Evolutionary conservation across 2,329 filamentous ascomycete genomes (phyloP).

Genomic region (Fusarium metavorans): DNA sequence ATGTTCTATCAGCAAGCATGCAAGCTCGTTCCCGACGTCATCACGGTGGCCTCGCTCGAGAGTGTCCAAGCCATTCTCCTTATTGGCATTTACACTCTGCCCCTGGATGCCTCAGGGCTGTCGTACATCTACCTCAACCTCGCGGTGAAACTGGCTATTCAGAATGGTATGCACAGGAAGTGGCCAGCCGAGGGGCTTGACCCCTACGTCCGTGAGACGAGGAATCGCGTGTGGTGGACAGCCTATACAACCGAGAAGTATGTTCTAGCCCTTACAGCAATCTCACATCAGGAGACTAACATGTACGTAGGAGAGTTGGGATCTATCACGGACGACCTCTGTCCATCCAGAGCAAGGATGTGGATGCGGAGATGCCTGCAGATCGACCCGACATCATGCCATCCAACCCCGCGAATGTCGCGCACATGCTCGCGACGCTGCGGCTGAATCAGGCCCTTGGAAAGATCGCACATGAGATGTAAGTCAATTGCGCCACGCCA

Average conservation of each 20-base stretch:
- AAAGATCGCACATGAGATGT: constrained; percentile 56
- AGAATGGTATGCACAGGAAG: constrained; percentile 70
- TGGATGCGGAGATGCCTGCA: constrained; percentile 65
- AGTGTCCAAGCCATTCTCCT: constrained; percentile 69
- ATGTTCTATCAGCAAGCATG: constrained; percentile 69
- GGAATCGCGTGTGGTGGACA: constrained; percentile 70
- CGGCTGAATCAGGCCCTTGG: constrained; percentile 52
- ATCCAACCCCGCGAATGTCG: constrained; percentile 56
- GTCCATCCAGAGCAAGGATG: constrained; percentile 64
- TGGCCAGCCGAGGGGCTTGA: constrained; percentile 61
- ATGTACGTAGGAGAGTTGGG: constrained; percentile 59
- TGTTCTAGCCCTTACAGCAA: constrained; percentile 12
- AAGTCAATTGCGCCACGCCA: constrained; percentile 17
- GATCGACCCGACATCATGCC: constrained; percentile 59
- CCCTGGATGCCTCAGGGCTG: constrained; percentile 67
- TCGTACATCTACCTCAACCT: constrained; percentile 69
- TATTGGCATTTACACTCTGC: constrained; percentile 66
- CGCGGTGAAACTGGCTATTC: constrained; percentile 67
- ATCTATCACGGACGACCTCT: constrained; percentile 67
- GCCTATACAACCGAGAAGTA: constrained; percentile 68
- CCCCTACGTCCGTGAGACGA: constrained; percentile 61
- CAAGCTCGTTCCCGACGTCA: constrained; percentile 67
- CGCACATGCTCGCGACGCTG: constrained; percentile 59
- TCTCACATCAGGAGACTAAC: constrained; percentile 20
- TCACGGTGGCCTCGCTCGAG: constrained; percentile 66